These are phyloP conservation scores for Cryphonectria japonica DNA, from an alignment of 2,329 filamentous ascomycete species.

Conservation along the genomic window DNA sequence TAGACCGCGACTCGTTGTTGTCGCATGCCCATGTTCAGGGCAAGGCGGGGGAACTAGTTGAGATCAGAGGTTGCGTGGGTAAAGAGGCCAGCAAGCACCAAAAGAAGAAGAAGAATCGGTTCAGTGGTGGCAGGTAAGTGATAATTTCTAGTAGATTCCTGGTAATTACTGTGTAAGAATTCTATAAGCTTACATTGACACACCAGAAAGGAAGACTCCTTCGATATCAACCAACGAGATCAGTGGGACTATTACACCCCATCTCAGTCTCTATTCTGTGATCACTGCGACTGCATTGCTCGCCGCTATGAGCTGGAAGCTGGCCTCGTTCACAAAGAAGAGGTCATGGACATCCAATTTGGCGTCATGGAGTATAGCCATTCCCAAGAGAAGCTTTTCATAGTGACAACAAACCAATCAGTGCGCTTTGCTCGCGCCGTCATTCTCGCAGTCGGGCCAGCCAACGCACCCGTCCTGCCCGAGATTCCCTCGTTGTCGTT, in stretches of 20 bases:
- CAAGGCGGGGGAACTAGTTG: constrained; percentile 65
- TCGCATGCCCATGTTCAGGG: constrained; percentile 67
- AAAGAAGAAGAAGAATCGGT: constrained; percentile 65
- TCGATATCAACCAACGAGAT: constrained; percentile 67
- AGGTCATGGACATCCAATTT: constrained; percentile 65
- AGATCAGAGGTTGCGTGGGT: constrained; percentile 75
- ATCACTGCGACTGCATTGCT: constrained; percentile 63
- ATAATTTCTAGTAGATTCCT: not conserved
- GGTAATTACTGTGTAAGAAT: not conserved
- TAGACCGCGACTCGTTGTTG: constrained; percentile 73
- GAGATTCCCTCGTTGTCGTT: constrained; percentile 16
- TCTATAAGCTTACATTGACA: not conserved
- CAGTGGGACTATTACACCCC: constrained; percentile 72
- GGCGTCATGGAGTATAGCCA: constrained; percentile 50
- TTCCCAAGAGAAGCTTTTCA: constrained; percentile 63
- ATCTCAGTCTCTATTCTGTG: constrained; percentile 62
- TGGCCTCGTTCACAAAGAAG: constrained; percentile 61
- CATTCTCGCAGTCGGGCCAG: constrained; percentile 72
- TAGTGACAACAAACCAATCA: constrained; percentile 59
- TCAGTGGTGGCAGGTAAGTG: constrained; percentile 49
- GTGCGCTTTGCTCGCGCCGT: constrained; percentile 63
- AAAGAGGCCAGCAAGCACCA: constrained; percentile 81
- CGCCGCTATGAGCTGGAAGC: constrained; percentile 61
- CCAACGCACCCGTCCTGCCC: constrained; percentile 59
- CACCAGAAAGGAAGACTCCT: constrained; percentile 45